phyloP scores from a whole-genome alignment of 495 filamentous ascomycete genomes.

The Jackrogersella multiformis region DNA sequence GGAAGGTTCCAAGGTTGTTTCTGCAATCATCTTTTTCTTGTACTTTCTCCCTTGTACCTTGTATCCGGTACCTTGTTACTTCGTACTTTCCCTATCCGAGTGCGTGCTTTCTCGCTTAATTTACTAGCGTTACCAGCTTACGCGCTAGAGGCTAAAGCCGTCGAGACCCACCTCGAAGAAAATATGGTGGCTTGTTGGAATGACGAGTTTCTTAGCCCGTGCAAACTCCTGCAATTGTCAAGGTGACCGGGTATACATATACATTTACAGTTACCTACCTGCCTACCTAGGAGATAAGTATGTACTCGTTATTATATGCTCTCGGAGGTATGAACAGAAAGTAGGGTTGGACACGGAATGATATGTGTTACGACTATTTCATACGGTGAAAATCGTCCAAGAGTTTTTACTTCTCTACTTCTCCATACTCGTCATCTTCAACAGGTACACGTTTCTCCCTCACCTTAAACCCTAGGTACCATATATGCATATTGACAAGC shows the following conservation, averaged over 20 bases:
- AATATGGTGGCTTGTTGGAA: slow-evolving; percentile 44
- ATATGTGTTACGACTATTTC: too few species aligned
- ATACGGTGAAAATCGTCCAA: not conserved
- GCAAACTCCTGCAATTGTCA: slow-evolving; percentile 12
- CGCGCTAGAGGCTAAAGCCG: slow-evolving; percentile 40
- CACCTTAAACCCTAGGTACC: slow-evolving; percentile 9
- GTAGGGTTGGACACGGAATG: too few species aligned
- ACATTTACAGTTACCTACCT: not conserved
- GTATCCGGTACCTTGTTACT: slow-evolving; percentile 11
- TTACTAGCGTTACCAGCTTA: slow-evolving; percentile 13
- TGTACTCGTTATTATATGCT: not conserved
- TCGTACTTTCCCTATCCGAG: slow-evolving; percentile 10
- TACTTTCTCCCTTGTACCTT: slow-evolving; percentile 10
- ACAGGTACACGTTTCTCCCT: not conserved
- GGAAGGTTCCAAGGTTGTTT: too few species aligned
- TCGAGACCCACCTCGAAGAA: slow-evolving; percentile 27
- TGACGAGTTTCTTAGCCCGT: slow-evolving; percentile 35
- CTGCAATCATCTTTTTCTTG: slow-evolving; percentile 12
- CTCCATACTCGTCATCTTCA: not conserved
- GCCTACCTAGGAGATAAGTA: too few species aligned
- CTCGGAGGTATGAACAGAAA: not conserved
- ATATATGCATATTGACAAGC: not conserved
- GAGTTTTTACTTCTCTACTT: not conserved
- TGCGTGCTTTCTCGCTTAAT: slow-evolving; percentile 40
- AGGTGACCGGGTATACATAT: not conserved